A percentile compares a stretch with the other conserved stretches of the same genome.
Conservation (phyloP, 164 flowering plant genomes). For the grape (Vitis vinifera) region ASM3070453v1 NC_081821.1:2785501-2786000, state of each 20-base stretch:
- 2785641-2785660: constrained; percentile 80
- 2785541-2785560: not conserved
- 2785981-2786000: constrained; percentile 68
- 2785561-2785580: not conserved
- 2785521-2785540: not conserved
- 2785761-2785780: constrained; percentile 69
- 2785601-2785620: constrained; percentile 62
- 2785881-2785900: constrained; percentile 81
- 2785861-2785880: constrained; percentile 73
- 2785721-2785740: constrained; percentile 69
- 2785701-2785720: constrained; percentile 63
- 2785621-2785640: constrained; percentile 96
- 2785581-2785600: not conserved
- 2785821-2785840: constrained; percentile 50
- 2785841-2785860: constrained; percentile 62
- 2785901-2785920: constrained; percentile 86
- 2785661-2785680: constrained; percentile 94
- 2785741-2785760: constrained; percentile 98
- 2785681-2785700: constrained; percentile 55
- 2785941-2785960: constrained; percentile 90
- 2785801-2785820: constrained; percentile 26
- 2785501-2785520: not conserved
- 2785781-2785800: constrained; percentile 65
- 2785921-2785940: constrained; percentile 58
- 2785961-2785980: constrained; percentile 74